A percentile compares a stretch with the other conserved stretches of the same genome.
These are phyloP conservation scores for Excoecaria agallocha DNA, from an alignment of 345 rosid genomes.

Conservation along the genomic window DNA sequence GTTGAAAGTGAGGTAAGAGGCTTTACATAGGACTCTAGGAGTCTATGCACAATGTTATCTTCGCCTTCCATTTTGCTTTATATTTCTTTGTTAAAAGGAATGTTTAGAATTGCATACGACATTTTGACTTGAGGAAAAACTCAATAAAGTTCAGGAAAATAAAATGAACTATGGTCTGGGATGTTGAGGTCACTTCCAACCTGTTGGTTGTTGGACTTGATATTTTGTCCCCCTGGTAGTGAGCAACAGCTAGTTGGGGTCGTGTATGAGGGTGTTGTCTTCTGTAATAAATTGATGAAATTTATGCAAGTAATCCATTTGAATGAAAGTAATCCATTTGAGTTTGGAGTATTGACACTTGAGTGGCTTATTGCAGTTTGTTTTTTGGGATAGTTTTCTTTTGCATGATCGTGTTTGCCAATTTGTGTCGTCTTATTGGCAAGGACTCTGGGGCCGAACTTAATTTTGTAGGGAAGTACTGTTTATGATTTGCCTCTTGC, in stretches of 20 bases:
- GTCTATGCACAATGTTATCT: slow-evolving; percentile 3
- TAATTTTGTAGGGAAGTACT: no score
- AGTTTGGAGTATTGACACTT: no score
- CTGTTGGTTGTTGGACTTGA: slow-evolving; percentile 10
- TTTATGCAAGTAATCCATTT: no score
- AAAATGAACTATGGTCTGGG: background rate
- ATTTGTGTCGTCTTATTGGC: no score
- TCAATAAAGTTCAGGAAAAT: background rate
- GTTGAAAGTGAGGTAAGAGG: slow-evolving; percentile 91
- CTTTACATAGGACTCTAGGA: slow-evolving; percentile 5
- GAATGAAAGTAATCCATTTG: no score
- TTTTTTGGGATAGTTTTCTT: no score
- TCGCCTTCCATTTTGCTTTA: background rate
- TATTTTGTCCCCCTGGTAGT: background rate
- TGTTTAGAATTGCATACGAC: background rate
- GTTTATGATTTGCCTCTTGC: no score
- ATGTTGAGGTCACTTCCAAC: background rate
- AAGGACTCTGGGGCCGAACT: no score
- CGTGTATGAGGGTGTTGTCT: background rate
- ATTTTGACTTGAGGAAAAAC: background rate
- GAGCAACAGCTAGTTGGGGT: background rate
- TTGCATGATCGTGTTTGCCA: no score
- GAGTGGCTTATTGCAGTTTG: no score
- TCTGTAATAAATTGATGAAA: background rate
- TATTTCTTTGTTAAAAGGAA: background rate